phyloP scores from a whole-genome alignment of 2,329 filamentous ascomycete species.

The Colletotrichum higginsianum region DNA sequence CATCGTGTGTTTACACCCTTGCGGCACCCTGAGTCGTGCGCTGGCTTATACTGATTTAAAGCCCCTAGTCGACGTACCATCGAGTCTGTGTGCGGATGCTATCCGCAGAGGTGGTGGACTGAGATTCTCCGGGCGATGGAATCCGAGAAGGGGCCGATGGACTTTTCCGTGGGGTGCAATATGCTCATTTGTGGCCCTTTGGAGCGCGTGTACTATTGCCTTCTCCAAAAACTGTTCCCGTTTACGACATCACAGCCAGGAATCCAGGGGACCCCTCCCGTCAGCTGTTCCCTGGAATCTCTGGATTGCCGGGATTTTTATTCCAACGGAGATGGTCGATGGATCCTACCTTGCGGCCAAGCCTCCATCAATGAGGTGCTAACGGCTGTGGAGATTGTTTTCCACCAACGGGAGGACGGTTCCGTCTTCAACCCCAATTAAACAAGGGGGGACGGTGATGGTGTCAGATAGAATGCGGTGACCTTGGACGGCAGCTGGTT shows the following conservation, averaged over 20 bases:
- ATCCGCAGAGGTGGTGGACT: slow-evolving; percentile 3
- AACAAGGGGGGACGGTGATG: slow-evolving; percentile 1
- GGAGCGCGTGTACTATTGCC: background rate
- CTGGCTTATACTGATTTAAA: slow-evolving; percentile 14
- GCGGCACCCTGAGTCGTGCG: slow-evolving; percentile 21
- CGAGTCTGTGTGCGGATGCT: slow-evolving; percentile 27
- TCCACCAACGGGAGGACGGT: slow-evolving; percentile 37
- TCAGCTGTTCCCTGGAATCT: slow-evolving; percentile 28
- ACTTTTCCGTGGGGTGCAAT: slow-evolving; percentile 3
- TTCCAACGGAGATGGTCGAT: slow-evolving; percentile 23
- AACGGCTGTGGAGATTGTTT: slow-evolving; percentile 32
- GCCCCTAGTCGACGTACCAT: slow-evolving; percentile 36
- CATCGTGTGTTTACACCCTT: background rate
- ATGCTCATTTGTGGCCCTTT: slow-evolving; percentile 3
- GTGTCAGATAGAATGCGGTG: slow-evolving; percentile 5
- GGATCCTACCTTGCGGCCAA: slow-evolving; percentile 26
- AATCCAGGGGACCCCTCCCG: slow-evolving; percentile 15
- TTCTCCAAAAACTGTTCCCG: background rate
- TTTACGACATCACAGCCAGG: background rate
- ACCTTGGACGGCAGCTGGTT: background rate
- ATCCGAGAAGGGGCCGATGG: background rate
- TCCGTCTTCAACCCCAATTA: slow-evolving; percentile 23
- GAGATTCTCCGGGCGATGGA: slow-evolving; percentile 20
- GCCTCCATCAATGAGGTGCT: slow-evolving; percentile 30
- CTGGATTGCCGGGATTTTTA: slow-evolving; percentile 38